phyloP scores from a whole-genome alignment of 2,329 filamentous ascomycete species.

The Fusarium beomiforme region DNA sequence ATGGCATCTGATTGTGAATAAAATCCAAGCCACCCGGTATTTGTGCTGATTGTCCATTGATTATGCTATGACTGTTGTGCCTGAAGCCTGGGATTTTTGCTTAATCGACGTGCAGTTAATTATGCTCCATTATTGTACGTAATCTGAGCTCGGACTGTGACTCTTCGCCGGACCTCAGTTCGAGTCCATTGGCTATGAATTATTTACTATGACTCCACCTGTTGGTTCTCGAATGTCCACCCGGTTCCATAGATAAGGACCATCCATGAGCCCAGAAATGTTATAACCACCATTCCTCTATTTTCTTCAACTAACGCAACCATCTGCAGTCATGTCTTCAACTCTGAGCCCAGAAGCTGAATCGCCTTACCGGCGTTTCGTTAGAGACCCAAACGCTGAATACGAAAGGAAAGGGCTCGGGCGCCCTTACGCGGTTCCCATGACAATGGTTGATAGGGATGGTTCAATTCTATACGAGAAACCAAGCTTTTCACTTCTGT shows the following conservation, averaged over 20 bases:
- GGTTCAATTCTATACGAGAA: not conserved
- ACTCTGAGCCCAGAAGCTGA: not conserved
- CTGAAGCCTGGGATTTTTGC: not conserved
- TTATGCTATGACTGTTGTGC: not conserved
- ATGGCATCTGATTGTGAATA: too few species aligned
- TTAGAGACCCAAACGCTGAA: not conserved
- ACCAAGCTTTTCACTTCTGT: not conserved
- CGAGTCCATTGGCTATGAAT: not conserved
- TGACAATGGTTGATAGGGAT: not conserved
- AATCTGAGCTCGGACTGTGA: not conserved
- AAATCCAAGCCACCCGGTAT: too few species aligned
- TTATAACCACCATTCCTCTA: not conserved
- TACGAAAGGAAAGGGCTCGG: not conserved
- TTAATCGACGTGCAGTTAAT: not conserved
- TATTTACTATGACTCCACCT: not conserved
- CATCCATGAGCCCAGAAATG: not conserved
- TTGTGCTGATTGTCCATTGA: not conserved
- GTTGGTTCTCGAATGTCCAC: not conserved
- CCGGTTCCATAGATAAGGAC: not conserved
- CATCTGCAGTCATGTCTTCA: not conserved
- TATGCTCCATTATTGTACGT: not conserved
- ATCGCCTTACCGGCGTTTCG: not conserved
- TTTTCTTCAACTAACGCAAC: not conserved
- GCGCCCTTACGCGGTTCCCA: not conserved
- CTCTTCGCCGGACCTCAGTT: not conserved